Conservation (phyloP, 768 basidiomycete species). For the Lactarius hengduanensis region DNA sequence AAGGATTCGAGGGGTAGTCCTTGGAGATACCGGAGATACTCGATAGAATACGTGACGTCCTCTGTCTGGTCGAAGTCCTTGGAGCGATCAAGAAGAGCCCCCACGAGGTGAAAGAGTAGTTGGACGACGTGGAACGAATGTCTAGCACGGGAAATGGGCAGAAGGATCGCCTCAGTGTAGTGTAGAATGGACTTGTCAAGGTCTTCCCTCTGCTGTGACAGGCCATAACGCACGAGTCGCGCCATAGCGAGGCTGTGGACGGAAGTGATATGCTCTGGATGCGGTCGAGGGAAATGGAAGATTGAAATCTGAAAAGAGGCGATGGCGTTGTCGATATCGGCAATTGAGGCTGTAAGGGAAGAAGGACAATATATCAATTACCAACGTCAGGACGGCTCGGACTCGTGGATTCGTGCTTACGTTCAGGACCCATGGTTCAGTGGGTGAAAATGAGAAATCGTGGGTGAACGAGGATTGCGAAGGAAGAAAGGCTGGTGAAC, state of each 20-base stretch:
- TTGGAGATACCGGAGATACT: neutral
- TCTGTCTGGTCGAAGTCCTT: neutral
- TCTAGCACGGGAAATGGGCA: neutral
- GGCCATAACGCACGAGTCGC: neutral
- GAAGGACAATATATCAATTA: neutral
- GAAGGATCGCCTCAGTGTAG: neutral
- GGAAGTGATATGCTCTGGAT: neutral
- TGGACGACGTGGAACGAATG: neutral
- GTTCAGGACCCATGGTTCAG: neutral
- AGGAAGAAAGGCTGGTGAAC: neutral
- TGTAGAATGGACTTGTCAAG: neutral
- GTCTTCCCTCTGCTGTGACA: neutral
- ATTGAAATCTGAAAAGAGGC: neutral
- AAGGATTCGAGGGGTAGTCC: neutral
- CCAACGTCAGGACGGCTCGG: neutral
- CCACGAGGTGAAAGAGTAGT: neutral
- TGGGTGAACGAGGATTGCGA: neutral
- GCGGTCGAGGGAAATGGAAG: neutral
- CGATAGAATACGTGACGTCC: neutral
- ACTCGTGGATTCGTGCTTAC: neutral
- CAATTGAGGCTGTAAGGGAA: neutral
- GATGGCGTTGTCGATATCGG: neutral
- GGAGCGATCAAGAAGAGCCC: rapidly evolving
- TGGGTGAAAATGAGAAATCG: neutral
- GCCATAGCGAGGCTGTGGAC: neutral